A percentile compares a stretch with the other conserved stretches of the same genome.
phyloP scores from a whole-genome alignment of 2,329 filamentous ascomycete genomes.

The Xylaria multiplex region DNA sequence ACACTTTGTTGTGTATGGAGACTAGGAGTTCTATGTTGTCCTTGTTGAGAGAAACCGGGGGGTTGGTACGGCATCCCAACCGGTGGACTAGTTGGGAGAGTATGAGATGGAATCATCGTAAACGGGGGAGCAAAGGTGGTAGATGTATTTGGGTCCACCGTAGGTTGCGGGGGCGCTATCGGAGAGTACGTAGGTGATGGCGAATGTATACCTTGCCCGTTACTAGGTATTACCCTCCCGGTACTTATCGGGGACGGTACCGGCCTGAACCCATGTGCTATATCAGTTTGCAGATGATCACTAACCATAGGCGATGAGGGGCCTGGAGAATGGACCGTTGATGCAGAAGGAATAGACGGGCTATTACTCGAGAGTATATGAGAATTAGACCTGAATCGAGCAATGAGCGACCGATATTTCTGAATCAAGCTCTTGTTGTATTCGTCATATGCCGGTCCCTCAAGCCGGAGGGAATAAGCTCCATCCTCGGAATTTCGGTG shows the following conservation, averaged over 20 bases:
- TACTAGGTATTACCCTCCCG: constrained; percentile 13
- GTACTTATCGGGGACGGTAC: constrained; percentile 17
- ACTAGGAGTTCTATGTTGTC: constrained; percentile 20
- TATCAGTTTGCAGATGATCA: constrained; percentile 20
- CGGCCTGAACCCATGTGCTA: constrained; percentile 22
- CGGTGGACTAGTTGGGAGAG: constrained; percentile 16
- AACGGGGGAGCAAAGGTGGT: constrained; percentile 26
- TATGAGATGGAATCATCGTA: constrained; percentile 4
- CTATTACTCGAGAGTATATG: constrained; percentile 18
- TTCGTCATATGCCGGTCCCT: constrained; percentile 31
- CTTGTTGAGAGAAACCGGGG: constrained; percentile 23
- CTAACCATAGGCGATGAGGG: constrained; percentile 13
- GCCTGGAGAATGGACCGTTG: constrained; percentile 21
- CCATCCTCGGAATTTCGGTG: constrained; percentile 43
- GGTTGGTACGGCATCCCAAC: constrained; percentile 25
- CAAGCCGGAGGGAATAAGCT: constrained; percentile 30
- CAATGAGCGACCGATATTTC: constrained; percentile 36
- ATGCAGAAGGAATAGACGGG: constrained; percentile 17
- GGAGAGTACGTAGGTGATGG: constrained; percentile 33
- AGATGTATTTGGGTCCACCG: constrained; percentile 17
- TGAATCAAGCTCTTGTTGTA: constrained; percentile 41
- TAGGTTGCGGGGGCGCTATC: background rate
- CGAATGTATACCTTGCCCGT: constrained; percentile 25
- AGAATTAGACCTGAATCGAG: constrained; percentile 20
- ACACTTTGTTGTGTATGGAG: constrained; percentile 17